Conservation (phyloP, 768 basidiomycete genomes). For the Wakefieldia striispora region DNA sequence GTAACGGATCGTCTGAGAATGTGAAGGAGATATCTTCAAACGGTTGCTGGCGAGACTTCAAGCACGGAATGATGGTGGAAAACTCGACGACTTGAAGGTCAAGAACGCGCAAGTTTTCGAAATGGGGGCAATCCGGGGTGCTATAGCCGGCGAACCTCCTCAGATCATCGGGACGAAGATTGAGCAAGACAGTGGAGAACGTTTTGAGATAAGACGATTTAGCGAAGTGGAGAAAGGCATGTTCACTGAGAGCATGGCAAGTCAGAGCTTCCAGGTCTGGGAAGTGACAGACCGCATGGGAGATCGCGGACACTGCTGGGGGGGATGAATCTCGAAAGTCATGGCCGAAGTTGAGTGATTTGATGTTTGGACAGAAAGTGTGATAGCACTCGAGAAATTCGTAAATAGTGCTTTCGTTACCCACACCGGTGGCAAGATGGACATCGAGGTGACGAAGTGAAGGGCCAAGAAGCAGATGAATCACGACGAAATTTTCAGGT, state of each 20-base stretch:
- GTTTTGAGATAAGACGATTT: neutral
- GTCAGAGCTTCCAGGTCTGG: neutral
- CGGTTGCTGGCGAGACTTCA: conserved; percentile 4
- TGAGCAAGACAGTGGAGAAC: neutral
- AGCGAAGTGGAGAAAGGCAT: neutral
- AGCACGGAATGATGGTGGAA: conserved; percentile 5
- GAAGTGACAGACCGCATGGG: conserved; percentile 2
- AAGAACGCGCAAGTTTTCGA: conserved; percentile 9
- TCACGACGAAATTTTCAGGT: neutral
- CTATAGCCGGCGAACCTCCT: neutral
- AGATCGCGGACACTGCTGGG: neutral
- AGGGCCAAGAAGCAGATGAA: neutral
- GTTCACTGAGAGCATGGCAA: neutral
- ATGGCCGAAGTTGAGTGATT: neutral
- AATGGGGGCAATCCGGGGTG: neutral
- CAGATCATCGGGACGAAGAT: neutral
- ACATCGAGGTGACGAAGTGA: too few relatives aligned
- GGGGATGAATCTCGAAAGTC: too few relatives aligned
- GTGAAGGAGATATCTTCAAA: conserved; percentile 5
- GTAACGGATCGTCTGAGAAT: neutral
- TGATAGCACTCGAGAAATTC: conserved; percentile 7
- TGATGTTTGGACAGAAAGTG: conserved; percentile 6
- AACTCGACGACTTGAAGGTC: neutral
- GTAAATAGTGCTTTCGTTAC: neutral
- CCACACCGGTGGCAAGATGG: neutral